phyloP scores from a whole-genome alignment of 2,329 filamentous ascomycete genomes.

The Colletotrichum magnum region DNA sequence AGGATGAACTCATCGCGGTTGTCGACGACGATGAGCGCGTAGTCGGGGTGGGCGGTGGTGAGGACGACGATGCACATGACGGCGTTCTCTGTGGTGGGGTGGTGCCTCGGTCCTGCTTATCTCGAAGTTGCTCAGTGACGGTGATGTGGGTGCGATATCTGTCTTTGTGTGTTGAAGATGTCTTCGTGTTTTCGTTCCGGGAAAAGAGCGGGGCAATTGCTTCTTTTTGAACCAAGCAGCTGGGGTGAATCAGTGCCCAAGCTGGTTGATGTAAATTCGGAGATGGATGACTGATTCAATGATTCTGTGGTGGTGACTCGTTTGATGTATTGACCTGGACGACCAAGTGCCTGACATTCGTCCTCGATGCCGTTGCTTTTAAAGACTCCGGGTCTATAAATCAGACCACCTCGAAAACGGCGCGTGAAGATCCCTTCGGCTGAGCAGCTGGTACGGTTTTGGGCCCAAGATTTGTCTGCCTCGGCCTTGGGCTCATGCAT shows the following conservation, averaged over 20 bases:
- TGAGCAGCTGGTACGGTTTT: slow-evolving; percentile 1
- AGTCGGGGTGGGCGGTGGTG: slow-evolving; percentile 81
- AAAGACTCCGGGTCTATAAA: slow-evolving; percentile 1
- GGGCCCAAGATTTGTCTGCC: slow-evolving; percentile 10
- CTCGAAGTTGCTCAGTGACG: background rate
- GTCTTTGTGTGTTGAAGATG: background rate
- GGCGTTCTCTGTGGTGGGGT: background rate
- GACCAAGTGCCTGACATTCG: background rate
- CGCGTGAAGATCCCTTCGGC: slow-evolving; percentile 6
- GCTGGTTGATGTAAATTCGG: background rate
- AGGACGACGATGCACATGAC: slow-evolving; percentile 85
- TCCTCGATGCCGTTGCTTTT: background rate
- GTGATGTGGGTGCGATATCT: background rate
- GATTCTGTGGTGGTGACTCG: background rate
- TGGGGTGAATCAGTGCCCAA: slow-evolving; percentile 18
- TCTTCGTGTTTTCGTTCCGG: background rate
- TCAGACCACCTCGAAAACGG: slow-evolving; percentile 30
- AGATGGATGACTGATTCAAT: slow-evolving; percentile 22
- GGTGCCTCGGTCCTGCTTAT: background rate
- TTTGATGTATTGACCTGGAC: background rate
- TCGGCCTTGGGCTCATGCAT: slow-evolving; percentile 26
- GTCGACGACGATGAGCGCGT: slow-evolving; percentile 81
- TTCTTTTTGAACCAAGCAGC: slow-evolving; percentile 8
- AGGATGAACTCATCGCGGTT: slow-evolving; percentile 83
- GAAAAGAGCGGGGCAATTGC: background rate